Percentiles rank a stretch among this genome's conserved stretches.
These are phyloP conservation scores for Boechera divaricarpa DNA, from an alignment of 345 rosid species.

Conservation along the genomic window DNA sequence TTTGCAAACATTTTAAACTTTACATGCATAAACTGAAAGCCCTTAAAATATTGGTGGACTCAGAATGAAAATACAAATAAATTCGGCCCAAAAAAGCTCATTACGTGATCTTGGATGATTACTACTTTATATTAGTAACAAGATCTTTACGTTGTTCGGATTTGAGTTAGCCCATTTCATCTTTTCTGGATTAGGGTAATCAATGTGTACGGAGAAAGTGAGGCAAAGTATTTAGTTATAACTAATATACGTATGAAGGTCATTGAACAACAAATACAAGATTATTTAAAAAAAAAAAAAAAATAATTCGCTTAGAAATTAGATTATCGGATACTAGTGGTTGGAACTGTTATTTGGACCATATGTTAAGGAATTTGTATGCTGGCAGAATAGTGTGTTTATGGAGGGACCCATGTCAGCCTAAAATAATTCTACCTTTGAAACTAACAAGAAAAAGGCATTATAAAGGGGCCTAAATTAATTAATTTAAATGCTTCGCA, in stretches of 20 bases:
- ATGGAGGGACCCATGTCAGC: constrained; percentile 37
- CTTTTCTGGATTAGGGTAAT: neutral
- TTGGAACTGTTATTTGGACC: constrained; percentile 46
- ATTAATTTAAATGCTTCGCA: constrained; percentile 11
- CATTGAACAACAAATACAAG: constrained; percentile 15
- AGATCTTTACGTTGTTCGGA: neutral
- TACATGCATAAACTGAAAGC: neutral
- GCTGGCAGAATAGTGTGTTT: constrained; percentile 41
- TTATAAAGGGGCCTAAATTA: neutral
- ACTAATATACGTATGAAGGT: neutral
- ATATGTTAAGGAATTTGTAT: constrained; percentile 39
- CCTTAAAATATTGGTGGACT: neutral
- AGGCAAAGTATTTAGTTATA: constrained; percentile 2
- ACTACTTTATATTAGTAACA: too few relatives aligned
- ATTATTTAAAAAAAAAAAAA: neutral
- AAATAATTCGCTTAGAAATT: neutral
- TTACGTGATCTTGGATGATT: neutral
- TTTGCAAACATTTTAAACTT: neutral
- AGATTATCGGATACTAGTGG: constrained; percentile 36
- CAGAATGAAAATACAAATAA: too few relatives aligned
- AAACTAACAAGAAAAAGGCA: constrained; percentile 31
- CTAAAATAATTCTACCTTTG: constrained; percentile 40
- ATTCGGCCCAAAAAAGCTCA: neutral
- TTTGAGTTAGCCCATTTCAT: neutral
- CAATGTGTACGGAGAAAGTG: constrained; percentile 1